Conservation (phyloP, 306 rosid genomes). For the Argentina anserina region DNA sequence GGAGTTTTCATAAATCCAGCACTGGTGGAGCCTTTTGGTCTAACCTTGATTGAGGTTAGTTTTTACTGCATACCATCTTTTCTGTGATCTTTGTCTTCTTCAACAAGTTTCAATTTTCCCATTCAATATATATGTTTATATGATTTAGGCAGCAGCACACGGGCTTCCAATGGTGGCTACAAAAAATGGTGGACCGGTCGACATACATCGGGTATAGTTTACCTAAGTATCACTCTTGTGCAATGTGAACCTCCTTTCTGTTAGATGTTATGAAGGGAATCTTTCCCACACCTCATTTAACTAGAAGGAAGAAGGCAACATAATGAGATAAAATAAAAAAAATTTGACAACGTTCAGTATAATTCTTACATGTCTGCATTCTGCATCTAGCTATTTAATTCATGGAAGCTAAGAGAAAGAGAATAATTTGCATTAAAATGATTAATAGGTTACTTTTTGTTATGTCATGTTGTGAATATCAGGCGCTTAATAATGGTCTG, state of each 20-base stretch:
- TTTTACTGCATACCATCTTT: conserved; percentile 15
- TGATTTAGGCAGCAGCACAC: conserved; percentile 81
- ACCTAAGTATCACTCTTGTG: conserved; percentile 8
- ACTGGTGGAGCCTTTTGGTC: conserved; percentile 88
- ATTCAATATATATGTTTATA: conserved; percentile 10
- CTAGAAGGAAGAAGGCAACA: conserved; percentile 12
- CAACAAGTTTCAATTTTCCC: background rate
- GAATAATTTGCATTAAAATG: background rate
- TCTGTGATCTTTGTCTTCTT: conserved; percentile 17
- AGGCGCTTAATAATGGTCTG: conserved; percentile 64
- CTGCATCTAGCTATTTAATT: background rate
- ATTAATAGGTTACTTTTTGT: conserved; percentile 18
- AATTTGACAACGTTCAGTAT: background rate
- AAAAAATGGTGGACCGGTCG: conserved; percentile 91
- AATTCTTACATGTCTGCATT: conserved; percentile 14
- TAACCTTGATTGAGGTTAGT: conserved; percentile 85
- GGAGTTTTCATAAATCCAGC: conserved; percentile 97
- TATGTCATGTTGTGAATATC: conserved; percentile 12
- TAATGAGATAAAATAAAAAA: background rate
- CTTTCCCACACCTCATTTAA: background rate
- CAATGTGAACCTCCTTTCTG: background rate
- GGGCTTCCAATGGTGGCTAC: conserved; percentile 97
- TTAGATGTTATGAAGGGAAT: conserved; percentile 3
- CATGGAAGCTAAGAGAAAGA: conserved; percentile 2
- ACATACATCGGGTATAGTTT: conserved; percentile 64